Evolutionary conservation across 352 stramenopile genomes (phyloP).

Genomic region (Phytophthora fragariaefolia): DNA sequence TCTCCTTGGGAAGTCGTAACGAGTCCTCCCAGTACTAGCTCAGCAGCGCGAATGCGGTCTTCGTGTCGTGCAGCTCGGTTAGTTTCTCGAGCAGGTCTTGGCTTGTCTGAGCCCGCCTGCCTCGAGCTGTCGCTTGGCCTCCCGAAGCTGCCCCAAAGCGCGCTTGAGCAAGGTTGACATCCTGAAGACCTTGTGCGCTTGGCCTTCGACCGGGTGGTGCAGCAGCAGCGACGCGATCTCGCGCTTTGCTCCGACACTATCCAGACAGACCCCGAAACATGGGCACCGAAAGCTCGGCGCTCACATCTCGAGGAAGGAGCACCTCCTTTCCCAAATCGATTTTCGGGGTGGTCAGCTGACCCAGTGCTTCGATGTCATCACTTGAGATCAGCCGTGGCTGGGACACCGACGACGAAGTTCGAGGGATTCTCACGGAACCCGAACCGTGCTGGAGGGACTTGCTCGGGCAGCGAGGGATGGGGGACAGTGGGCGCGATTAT

Average conservation of each 20-base stretch:
- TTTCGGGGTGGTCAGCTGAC: background rate
- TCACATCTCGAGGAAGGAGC: background rate
- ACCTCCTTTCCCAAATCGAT: background rate
- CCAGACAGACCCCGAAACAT: background rate
- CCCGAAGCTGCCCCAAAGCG: background rate
- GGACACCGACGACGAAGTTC: background rate
- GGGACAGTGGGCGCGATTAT: too few species aligned
- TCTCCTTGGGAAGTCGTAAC: too few species aligned
- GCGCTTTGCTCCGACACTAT: background rate
- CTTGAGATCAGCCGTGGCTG: background rate
- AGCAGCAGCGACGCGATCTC: background rate
- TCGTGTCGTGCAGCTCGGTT: background rate
- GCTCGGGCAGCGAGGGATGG: too few species aligned
- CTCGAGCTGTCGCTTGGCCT: background rate
- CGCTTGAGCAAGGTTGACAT: background rate
- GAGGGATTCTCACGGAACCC: too few species aligned
- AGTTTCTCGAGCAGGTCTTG: background rate
- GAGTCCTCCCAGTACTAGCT: background rate
- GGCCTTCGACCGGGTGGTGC: background rate
- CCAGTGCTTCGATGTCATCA: background rate
- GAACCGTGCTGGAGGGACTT: too few species aligned
- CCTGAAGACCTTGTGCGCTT: background rate
- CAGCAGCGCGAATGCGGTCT: background rate
- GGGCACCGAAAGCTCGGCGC: background rate
- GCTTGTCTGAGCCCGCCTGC: background rate